These are phyloP conservation scores for Mortierella sp. DNA, from an alignment of 371 early-diverging fungal species.

Conservation along the genomic window DNA sequence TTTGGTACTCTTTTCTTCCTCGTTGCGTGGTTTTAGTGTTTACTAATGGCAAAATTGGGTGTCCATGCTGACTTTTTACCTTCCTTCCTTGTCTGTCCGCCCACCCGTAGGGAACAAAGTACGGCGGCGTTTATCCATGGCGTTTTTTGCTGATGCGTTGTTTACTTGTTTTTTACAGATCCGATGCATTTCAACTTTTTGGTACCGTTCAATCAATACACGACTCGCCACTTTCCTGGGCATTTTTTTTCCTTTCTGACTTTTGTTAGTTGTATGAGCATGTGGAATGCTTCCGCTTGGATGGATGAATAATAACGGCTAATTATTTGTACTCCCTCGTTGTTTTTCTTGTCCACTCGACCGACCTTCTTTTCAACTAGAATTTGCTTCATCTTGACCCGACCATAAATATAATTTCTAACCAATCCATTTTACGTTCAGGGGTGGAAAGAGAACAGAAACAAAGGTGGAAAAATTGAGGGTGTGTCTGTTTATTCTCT, in stretches of 20 bases:
- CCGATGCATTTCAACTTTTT: background rate
- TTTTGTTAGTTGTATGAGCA: background rate
- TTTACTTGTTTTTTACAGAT: background rate
- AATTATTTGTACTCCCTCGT: no score
- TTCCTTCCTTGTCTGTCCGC: no score
- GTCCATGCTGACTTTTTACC: no score
- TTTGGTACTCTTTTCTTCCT: background rate
- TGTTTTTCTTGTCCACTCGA: no score
- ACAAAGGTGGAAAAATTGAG: no score
- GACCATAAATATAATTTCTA: background rate
- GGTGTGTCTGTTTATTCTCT: background rate
- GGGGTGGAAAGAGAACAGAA: background rate
- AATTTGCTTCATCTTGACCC: background rate
- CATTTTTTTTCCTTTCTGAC: background rate
- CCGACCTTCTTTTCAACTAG: background rate
- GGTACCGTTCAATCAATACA: no score
- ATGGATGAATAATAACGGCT: background rate
- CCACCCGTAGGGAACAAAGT: no score
- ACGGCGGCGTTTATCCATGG: no score
- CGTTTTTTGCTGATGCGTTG: background rate
- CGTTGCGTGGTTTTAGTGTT: no score
- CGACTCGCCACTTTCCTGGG: background rate
- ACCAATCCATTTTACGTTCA: background rate
- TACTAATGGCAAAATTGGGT: no score
- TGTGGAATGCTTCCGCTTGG: background rate